Conservation (phyloP, 73 alveolate genomes). For the Symbiodinium natans region DNA sequence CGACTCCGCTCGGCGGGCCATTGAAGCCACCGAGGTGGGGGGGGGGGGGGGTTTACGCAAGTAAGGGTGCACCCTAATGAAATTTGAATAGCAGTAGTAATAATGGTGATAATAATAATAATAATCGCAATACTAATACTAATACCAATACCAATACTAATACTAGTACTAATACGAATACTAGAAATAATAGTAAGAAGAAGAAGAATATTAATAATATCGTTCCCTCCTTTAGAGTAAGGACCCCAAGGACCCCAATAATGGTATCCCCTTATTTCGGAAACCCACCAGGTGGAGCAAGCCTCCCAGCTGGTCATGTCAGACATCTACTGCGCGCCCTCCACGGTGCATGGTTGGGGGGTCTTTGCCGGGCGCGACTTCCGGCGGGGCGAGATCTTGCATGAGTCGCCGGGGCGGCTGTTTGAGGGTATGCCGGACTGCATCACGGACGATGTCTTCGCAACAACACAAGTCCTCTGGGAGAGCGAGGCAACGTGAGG, state of each 20-base stretch:
- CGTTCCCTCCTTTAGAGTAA: too few relatives aligned
- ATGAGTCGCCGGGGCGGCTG: constrained; percentile 69
- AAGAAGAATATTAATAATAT: too few relatives aligned
- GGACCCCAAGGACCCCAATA: too few relatives aligned
- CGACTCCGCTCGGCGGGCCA: constrained; percentile 67
- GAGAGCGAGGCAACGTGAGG: constrained; percentile 53
- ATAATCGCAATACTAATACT: too few relatives aligned
- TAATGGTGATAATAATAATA: not conserved
- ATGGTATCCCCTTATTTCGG: too few relatives aligned
- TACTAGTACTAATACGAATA: too few relatives aligned
- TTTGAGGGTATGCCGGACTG: constrained; percentile 66
- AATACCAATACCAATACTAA: too few relatives aligned
- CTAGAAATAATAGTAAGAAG: too few relatives aligned
- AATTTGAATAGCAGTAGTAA: not conserved
- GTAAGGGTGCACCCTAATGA: not conserved
- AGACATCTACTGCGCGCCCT: constrained; percentile 49
- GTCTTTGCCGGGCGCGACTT: constrained; percentile 68
- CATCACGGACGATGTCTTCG: constrained; percentile 79
- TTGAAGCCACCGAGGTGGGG: constrained; percentile 66
- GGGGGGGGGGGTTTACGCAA: too few relatives aligned
- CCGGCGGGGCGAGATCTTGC: constrained; percentile 38
- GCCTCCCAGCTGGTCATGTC: not conserved
- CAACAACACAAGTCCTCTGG: constrained; percentile 76
- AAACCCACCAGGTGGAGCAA: too few relatives aligned
- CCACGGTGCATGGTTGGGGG: constrained; percentile 85